Evolutionary conservation across 768 basidiomycete species (phyloP), one percentile per base, ranked within the genome.

Genomic region (Artomyces pyxidatus): DNA sequence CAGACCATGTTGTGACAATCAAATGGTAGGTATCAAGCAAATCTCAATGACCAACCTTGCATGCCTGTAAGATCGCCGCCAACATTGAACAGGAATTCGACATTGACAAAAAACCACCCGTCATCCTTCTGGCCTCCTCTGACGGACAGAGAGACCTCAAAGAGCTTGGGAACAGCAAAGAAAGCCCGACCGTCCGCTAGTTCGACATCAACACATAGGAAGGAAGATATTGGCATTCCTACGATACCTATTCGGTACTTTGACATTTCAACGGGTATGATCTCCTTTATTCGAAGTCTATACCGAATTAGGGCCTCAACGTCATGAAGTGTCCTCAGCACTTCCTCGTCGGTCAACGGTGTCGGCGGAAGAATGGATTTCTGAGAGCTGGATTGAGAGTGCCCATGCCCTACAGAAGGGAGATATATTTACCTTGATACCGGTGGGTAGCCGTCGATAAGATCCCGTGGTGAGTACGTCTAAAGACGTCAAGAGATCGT

Each of bases 401-500:
- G 19, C 14, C 30, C 29, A 16, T 37, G 35, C 5, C 8, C 23
- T 17, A n/a, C n/a, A n/a, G n/a, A n/a, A n/a, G 42, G 29, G 45
- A 41, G 8, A 30, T 29, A 30, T 49, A 56, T 56, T 19, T 46
- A 88, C 90, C 78, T 87, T 88, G 62, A 95, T 85, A 45, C 71
- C 73, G 2, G 80, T 75, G 16, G 95, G 93, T 14, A 98, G 76
- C 23, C 90, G 74, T 32, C 80, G 72, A 61, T 97, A 98, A 14
- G 87, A 83, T 0, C 93, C 94, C 11, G 81, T 83, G 1, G 87
- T 87, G 27, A 96, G 72, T 47, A 97, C 87, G 56, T 93, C 87
- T 30, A 97, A 68, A 21, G 94, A 94, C 1, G 92, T 95, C 4
- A 93, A 74, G 21, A 97, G 71, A 65, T 98, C 95, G 52, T 94